Evolutionary conservation across 1,284 basidiomycete genomes (phyloP).

Genomic region (Earliella scabrosa): DNA sequence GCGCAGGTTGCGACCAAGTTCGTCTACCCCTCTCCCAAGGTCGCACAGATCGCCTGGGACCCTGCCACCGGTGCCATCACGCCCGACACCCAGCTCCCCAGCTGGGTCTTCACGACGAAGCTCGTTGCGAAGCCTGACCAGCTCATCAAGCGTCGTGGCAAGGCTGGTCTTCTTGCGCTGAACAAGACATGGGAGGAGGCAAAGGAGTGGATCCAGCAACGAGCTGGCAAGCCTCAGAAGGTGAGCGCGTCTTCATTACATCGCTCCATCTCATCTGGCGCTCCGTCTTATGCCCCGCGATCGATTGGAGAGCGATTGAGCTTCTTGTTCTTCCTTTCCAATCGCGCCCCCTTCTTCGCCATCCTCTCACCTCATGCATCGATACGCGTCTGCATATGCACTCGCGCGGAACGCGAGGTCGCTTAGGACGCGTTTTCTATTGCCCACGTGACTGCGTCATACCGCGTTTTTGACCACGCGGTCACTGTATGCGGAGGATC

Average conservation of each 20-base stretch:
- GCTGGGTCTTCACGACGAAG: constrained; percentile 88
- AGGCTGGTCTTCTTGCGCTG: constrained; percentile 92
- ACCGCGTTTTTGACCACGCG: constrained; percentile 5
- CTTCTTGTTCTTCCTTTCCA: constrained; percentile 1
- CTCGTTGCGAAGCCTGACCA: constrained; percentile 96
- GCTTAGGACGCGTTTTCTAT: constrained; percentile 15
- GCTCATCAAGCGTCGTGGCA: constrained; percentile 99
- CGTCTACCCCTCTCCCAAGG: constrained; percentile 68
- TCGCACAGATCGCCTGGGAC: constrained; percentile 90
- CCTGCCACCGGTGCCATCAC: constrained; percentile 81
- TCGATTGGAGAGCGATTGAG: constrained; percentile 6
- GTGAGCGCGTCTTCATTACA: constrained; percentile 45
- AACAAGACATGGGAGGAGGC: constrained; percentile 94
- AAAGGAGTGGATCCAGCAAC: constrained; percentile 85
- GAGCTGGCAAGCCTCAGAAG: constrained; percentile 94
- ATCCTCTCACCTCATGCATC: constrained; percentile 6
- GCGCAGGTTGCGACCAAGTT: constrained; percentile 64
- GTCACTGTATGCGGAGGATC: neutral
- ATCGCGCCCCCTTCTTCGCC: neutral
- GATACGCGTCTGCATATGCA: constrained; percentile 23
- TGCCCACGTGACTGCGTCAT: constrained; percentile 17
- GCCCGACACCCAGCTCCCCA: constrained; percentile 74
- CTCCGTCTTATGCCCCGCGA: constrained; percentile 1
- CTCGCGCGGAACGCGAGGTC: constrained; percentile 19
- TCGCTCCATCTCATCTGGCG: constrained; percentile 19